Conservation (phyloP, 805 yeast genomes). For the Metschnikowia cubensis region DNA sequence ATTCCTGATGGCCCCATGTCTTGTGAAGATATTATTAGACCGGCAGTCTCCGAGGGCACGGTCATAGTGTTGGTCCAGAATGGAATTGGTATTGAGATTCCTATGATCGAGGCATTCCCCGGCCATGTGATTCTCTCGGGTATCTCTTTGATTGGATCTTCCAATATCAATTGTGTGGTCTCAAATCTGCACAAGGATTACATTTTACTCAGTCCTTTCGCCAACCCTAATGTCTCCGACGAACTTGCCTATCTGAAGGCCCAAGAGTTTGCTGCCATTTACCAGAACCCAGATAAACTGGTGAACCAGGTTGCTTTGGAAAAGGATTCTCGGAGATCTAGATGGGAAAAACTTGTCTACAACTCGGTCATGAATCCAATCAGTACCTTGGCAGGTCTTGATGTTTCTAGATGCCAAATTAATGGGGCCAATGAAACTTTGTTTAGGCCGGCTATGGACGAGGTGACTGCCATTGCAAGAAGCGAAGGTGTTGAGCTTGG, state of each 20-base stretch:
- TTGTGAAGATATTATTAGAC: constrained; percentile 40
- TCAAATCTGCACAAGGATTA: constrained; percentile 50
- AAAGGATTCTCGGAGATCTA: constrained; percentile 25
- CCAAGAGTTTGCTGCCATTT: constrained; percentile 24
- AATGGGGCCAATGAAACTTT: constrained; percentile 27
- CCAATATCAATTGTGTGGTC: constrained; percentile 45
- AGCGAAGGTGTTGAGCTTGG: constrained; percentile 62
- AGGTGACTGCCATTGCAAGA: constrained; percentile 60
- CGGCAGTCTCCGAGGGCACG: constrained; percentile 27
- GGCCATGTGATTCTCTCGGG: constrained; percentile 54
- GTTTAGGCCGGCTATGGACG: constrained; percentile 61
- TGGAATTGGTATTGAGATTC: constrained; percentile 60
- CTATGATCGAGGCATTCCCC: constrained; percentile 50
- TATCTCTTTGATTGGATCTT: constrained; percentile 59
- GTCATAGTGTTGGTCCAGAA: constrained; percentile 59
- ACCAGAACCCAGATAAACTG: constrained; percentile 24
- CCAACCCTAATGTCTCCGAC: constrained; percentile 19
- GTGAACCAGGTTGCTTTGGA: constrained; percentile 26
- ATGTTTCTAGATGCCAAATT: constrained; percentile 35
- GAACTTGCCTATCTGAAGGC: constrained; percentile 15
- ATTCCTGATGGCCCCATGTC: constrained; percentile 31
- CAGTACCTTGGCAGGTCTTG: constrained; percentile 32
- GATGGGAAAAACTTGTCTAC: constrained; percentile 40
- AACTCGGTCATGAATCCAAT: constrained; percentile 35
- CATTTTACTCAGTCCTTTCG: constrained; percentile 50